Conservation (phyloP, 2,329 filamentous ascomycete species). For the Whalleya microplaca region DNA sequence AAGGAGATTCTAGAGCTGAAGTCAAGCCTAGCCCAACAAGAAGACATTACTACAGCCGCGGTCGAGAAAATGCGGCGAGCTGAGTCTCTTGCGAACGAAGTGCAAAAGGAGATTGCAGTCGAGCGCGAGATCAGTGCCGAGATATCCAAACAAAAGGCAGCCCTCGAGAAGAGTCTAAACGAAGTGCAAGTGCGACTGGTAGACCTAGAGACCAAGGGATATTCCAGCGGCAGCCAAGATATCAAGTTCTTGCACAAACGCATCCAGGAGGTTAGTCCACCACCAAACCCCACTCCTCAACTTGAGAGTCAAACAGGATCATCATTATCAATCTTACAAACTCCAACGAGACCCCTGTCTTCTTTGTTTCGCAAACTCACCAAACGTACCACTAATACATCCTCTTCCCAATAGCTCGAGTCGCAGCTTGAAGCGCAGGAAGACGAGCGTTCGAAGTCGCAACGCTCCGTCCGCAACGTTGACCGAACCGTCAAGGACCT, state of each 20-base stretch:
- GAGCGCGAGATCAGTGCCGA: slow-evolving; percentile 83
- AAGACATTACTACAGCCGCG: slow-evolving; percentile 88
- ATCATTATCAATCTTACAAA: slow-evolving; percentile 2
- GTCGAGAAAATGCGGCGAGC: slow-evolving; percentile 97
- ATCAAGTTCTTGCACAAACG: slow-evolving; percentile 93
- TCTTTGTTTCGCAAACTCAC: slow-evolving; percentile 28
- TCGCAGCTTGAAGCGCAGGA: slow-evolving; percentile 83
- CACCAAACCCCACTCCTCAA: slow-evolving; percentile 14
- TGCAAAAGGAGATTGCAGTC: slow-evolving; percentile 87
- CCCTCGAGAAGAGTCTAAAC: slow-evolving; percentile 85
- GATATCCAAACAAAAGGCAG: slow-evolving; percentile 87
- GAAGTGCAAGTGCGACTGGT: slow-evolving; percentile 89
- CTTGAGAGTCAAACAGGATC: slow-evolving; percentile 8
- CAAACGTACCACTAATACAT: slow-evolving; percentile 33
- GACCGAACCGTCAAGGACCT: slow-evolving; percentile 94
- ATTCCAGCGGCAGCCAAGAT: slow-evolving; percentile 91
- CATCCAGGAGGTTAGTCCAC: slow-evolving; percentile 81
- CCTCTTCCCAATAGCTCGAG: slow-evolving; percentile 68
- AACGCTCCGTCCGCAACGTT: slow-evolving; percentile 86
- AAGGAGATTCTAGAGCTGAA: slow-evolving; percentile 89
- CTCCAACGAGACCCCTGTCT: slow-evolving; percentile 27
- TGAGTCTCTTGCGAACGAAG: slow-evolving; percentile 82
- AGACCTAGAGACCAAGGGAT: slow-evolving; percentile 95
- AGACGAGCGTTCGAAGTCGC: slow-evolving; percentile 75
- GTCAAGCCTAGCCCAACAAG: slow-evolving; percentile 84